Percentiles rank a stretch among this genome's conserved stretches.
phyloP scores from a whole-genome alignment of 2,329 filamentous ascomycete genomes.

The Camillea tinctor region DNA sequence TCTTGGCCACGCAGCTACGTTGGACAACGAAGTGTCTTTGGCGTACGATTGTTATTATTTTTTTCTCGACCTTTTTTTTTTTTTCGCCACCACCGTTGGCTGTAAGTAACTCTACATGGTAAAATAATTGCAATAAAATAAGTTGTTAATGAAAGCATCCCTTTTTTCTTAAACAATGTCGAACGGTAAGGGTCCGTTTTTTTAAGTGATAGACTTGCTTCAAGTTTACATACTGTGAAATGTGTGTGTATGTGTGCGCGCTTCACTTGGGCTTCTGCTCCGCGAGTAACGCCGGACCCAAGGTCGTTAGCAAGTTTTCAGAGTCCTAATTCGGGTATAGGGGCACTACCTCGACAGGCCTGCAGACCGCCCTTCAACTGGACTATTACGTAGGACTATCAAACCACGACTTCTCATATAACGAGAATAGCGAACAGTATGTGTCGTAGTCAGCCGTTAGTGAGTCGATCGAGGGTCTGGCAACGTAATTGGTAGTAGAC shows the following conservation, averaged over 20 bases:
- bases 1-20: not conserved
- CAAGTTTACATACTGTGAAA: not conserved
- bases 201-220: not conserved
- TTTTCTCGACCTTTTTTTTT: too few relatives aligned
- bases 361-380: not conserved
- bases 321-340: slow-evolving; percentile 3
- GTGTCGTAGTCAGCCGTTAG: not conserved
- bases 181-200: not conserved
- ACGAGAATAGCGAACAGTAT: not conserved
- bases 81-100: not conserved
- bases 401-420: not conserved
- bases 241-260: not conserved
- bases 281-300: slow-evolving; percentile 12
- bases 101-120: not conserved
- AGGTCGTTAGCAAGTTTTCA: slow-evolving; percentile 6
- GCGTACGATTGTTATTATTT: not conserved
- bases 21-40: not conserved
- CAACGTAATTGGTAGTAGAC: not conserved
- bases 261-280: not conserved
- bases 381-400: not conserved
- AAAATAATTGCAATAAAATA: not conserved
- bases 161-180: not conserved
- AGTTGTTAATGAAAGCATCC: not conserved
- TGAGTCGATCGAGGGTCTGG: too few relatives aligned
- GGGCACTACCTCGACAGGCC: not conserved